A percentile compares a stretch with the other conserved stretches of the same genome.
These are phyloP conservation scores for Alisma plantagoaquatica DNA, from an alignment of 106 monocot species.

Conservation along the genomic window DNA sequence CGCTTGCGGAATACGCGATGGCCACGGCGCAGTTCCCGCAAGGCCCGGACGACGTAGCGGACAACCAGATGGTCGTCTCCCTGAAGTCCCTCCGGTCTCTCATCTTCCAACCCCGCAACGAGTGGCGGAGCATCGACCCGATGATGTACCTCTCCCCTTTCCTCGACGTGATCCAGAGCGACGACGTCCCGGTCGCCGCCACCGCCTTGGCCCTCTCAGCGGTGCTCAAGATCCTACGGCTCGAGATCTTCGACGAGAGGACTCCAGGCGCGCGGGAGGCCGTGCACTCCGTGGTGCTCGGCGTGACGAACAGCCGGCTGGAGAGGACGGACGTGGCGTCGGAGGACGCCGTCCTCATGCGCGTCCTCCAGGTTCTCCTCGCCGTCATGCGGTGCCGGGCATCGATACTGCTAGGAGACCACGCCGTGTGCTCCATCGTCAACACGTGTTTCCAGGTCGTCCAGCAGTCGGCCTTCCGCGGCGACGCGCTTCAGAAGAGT, in stretches of 20 bases:
- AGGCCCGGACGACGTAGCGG: constrained; percentile 9
- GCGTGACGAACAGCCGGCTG: constrained; percentile 33
- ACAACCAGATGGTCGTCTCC: constrained; percentile 38
- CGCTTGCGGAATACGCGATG: no score
- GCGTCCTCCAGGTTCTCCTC: constrained; percentile 24
- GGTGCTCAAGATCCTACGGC: constrained; percentile 57
- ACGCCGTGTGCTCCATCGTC: constrained; percentile 71
- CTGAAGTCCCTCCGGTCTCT: constrained; percentile 66
- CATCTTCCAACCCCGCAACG: constrained; percentile 48
- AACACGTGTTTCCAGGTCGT: constrained; percentile 85
- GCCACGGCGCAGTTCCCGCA: constrained; percentile 1
- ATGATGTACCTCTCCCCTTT: constrained; percentile 50
- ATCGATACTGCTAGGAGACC: constrained; percentile 50
- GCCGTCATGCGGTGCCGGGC: constrained; percentile 34
- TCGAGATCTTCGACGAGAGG: constrained; percentile 57
- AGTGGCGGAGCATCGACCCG: constrained; percentile 43
- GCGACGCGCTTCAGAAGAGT: constrained; percentile 65
- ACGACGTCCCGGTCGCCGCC: constrained; percentile 60
- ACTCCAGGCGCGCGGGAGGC: constrained; percentile 70
- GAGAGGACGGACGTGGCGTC: constrained; percentile 46
- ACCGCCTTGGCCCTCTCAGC: constrained; percentile 68
- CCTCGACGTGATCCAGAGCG: constrained; percentile 67
- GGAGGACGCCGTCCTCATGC: constrained; percentile 76
- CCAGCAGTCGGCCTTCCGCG: constrained; percentile 49
- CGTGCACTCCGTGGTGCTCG: constrained; percentile 39